Base-by-base conservation (phyloP, 441 rosid genomes). In the Mallotus japonicus region DNA sequence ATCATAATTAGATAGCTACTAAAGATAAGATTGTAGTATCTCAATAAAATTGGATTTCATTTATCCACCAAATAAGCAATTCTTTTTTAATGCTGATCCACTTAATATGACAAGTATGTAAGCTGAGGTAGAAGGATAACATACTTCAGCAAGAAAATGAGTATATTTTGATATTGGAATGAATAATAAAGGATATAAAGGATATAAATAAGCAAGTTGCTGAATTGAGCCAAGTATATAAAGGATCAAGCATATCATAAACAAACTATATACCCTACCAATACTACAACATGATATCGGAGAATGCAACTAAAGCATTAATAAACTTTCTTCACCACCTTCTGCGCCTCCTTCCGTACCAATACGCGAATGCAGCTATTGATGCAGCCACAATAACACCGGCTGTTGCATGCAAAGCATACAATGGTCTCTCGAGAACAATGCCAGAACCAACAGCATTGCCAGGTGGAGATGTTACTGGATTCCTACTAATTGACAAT, bases 321-420 rank as follows among this genome's bases (percentile, higher is more conserved):
- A 67, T 6, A n/a, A 37, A 47, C 28, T 24, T 67, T 42, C 44
- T 65, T 87, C 86, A 92, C 97, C 96, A 92, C 76, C 98, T 84
- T 76, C 92, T 81, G 20, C 97, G 95, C 76, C 87, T 89, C 80
- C 89, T 88, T 9, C 98, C 97, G 0, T 92, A 92, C 96, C 96
- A 95, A 78, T 84, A 91, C 9, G 95, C 99, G 59, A 95, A 91
- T 51, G 85, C 92, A 69, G 98, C 91, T 5, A 95, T 66, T 0
- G 98, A 90, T 55, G 95, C 92, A 15, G 99, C 95, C 59, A 91
- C 42, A 69, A 91, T 28, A 8, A 91, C 91, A 16, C 96, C 91
- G 0, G 87, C 93, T 1, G 92, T 79, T 0, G 95, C 95, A 13
- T 91, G 96, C 90, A 90, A 87, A 49, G 84, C 76, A 22, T 84